Conservation (phyloP, 2,329 filamentous ascomycete species). For the Atkinsonella hypoxylon region DNA sequence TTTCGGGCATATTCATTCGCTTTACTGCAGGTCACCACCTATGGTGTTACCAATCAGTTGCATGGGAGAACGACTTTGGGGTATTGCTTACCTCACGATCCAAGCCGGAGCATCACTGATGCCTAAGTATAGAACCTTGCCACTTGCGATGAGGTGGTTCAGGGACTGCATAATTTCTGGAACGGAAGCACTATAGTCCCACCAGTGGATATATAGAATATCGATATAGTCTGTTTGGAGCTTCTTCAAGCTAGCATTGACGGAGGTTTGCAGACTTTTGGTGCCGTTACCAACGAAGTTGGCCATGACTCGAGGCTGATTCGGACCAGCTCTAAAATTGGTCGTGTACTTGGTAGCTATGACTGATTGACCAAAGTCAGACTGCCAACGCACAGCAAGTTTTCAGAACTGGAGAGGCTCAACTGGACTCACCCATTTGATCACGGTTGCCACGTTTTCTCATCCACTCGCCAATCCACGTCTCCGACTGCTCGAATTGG, state of each 20-base stretch:
- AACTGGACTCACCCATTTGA: conserved; percentile 36
- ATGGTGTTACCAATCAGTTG: not conserved
- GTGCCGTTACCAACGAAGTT: conserved; percentile 48
- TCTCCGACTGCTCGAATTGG: conserved; percentile 49
- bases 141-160: conserved; percentile 44
- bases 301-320: conserved; percentile 31
- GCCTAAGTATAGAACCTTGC: conserved; percentile 55
- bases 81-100: conserved; percentile 37
- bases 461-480: conserved; percentile 63
- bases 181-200: conserved; percentile 56
- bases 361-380: conserved; percentile 29
- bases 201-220: conserved; percentile 52
- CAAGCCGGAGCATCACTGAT: conserved; percentile 59
- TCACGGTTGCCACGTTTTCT: conserved; percentile 50
- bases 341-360: conserved; percentile 59
- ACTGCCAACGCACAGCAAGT: not conserved
- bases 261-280: conserved; percentile 46
- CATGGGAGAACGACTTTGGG: no score
- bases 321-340: conserved; percentile 35
- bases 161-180: conserved; percentile 58
- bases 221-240: conserved; percentile 60
- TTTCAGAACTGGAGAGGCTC: not conserved
- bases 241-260: conserved; percentile 45
- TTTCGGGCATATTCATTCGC: conserved; percentile 58
- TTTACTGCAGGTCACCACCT: conserved; percentile 26